Evolutionary conservation across 1,284 basidiomycete species (phyloP).

Genomic region (Ustilago sp.): DNA sequence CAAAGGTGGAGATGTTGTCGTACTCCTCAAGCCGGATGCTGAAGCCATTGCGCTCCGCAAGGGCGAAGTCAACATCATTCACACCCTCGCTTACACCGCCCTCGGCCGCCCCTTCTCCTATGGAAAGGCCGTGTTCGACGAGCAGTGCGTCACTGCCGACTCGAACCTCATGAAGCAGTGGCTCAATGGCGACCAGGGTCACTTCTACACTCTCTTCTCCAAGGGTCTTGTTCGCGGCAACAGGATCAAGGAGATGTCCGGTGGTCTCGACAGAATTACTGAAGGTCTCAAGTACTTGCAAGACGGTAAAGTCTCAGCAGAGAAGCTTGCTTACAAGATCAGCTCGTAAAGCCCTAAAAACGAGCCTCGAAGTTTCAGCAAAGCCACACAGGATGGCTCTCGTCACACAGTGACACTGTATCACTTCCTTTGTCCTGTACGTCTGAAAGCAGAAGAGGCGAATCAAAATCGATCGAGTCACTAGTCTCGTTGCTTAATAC

Average conservation of each 20-base stretch:
- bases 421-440: background rate
- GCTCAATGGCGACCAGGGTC: constrained; percentile 51
- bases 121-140: constrained; percentile 47
- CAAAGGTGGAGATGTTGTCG: constrained; percentile 53
- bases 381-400: background rate
- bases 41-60: constrained; percentile 56
- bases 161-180: constrained; percentile 42
- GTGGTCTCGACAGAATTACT: constrained; percentile 52
- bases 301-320: constrained; percentile 58
- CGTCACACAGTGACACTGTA: background rate
- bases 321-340: constrained; percentile 62
- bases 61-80: constrained; percentile 57
- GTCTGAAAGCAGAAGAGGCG: background rate
- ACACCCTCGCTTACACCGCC: constrained; percentile 59
- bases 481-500: background rate
- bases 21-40: constrained; percentile 59
- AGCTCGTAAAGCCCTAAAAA: constrained; percentile 11
- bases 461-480: background rate
- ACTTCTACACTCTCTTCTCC: constrained; percentile 51
- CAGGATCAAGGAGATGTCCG: constrained; percentile 52
- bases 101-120: constrained; percentile 56
- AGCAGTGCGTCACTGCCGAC: constrained; percentile 42
- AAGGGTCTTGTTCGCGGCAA: constrained; percentile 55
- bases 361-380: background rate
- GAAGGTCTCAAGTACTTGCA: constrained; percentile 60